These are phyloP conservation scores for Xylariales sp. DNA, from an alignment of 2,329 filamentous ascomycete genomes.

Conservation along the genomic window DNA sequence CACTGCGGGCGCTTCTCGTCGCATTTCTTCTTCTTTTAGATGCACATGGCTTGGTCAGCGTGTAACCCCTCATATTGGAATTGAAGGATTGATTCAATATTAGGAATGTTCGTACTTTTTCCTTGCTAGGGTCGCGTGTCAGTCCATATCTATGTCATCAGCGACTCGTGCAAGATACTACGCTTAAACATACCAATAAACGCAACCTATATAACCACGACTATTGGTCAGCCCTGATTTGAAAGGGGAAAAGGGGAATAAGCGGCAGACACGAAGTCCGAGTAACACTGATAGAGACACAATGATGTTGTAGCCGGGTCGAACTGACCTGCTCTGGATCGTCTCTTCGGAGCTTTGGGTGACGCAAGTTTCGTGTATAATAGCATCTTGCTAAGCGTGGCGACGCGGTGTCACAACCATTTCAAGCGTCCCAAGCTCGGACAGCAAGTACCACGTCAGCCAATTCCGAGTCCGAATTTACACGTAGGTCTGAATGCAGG, in stretches of 20 bases:
- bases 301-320: constrained; percentile 6
- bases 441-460: constrained; percentile 11
- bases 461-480: constrained; percentile 11
- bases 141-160: constrained; percentile 37
- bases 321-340: constrained; percentile 68
- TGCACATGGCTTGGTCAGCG: constrained; percentile 19
- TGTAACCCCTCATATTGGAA: not conserved
- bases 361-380: constrained; percentile 68
- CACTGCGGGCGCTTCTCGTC: constrained; percentile 65
- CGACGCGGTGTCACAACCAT: constrained; percentile 34
- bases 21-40: constrained; percentile 67
- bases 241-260: constrained; percentile 1
- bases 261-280: not conserved
- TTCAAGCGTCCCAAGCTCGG: constrained; percentile 32
- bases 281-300: constrained; percentile 1
- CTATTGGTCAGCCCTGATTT: constrained; percentile 43
- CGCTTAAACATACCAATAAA: constrained; percentile 59
- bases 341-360: constrained; percentile 68
- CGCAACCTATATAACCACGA: constrained; percentile 57
- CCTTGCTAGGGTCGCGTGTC: constrained; percentile 56
- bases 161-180: constrained; percentile 7
- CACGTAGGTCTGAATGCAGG: constrained; percentile 7
- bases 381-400: constrained; percentile 58
- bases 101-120: constrained; percentile 59
- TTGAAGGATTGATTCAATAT: constrained; percentile 12